phyloP scores from a whole-genome alignment of 495 filamentous ascomycete genomes.

The Penicillium soppii region DNA sequence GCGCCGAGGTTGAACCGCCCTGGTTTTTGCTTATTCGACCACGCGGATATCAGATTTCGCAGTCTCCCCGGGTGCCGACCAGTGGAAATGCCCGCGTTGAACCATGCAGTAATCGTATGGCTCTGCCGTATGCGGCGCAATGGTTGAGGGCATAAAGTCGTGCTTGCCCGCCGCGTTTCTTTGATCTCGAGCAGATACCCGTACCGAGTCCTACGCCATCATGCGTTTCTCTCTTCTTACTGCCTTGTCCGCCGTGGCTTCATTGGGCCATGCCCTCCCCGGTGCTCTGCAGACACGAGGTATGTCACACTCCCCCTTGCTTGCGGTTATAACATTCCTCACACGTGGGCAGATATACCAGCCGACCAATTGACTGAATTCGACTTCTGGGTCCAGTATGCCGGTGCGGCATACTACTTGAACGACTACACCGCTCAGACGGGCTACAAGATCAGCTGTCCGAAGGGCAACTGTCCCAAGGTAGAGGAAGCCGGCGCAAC shows the following conservation, averaged over 20 bases:
- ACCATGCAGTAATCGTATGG: background rate
- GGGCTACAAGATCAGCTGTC: constrained; percentile 55
- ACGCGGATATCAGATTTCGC: background rate
- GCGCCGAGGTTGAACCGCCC: background rate
- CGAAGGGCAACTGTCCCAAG: constrained; percentile 51
- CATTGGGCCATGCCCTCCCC: constrained; percentile 14
- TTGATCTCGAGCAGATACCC: background rate
- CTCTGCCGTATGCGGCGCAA: background rate
- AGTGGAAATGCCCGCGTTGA: background rate
- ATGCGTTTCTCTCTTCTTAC: constrained; percentile 9
- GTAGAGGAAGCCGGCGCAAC: constrained; percentile 53
- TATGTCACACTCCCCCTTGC: constrained; percentile 2
- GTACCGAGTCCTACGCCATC: background rate
- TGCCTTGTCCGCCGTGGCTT: constrained; percentile 11
- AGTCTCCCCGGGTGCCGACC: background rate
- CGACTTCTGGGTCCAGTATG: constrained; percentile 65
- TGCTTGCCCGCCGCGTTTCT: background rate
- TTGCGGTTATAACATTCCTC: background rate
- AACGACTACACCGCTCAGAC: constrained; percentile 39
- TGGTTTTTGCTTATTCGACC: background rate
- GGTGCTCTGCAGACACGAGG: constrained; percentile 16
- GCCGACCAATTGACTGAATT: constrained; percentile 46
- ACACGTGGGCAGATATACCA: constrained; percentile 22
- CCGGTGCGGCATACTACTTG: constrained; percentile 64
- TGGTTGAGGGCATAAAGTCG: background rate